These are phyloP conservation scores for Saturnispora halmiae DNA, from an alignment of 805 yeast species.

Conservation along the genomic window DNA sequence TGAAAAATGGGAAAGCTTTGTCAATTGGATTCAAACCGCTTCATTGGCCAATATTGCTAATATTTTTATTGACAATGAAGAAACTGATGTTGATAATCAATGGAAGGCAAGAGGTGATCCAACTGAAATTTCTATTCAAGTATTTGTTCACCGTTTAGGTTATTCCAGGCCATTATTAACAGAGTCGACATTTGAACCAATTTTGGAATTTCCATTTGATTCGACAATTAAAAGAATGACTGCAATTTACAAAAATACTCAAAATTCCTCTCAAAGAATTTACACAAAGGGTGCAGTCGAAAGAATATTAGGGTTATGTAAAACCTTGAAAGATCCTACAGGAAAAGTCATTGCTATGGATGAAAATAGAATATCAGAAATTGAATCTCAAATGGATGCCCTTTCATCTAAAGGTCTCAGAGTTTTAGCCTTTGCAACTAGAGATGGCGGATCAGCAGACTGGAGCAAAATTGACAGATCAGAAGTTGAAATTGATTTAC, in stretches of 20 bases:
- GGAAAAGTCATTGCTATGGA: slow-evolving; percentile 31
- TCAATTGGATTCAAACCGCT: slow-evolving; percentile 53
- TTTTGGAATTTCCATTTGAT: slow-evolving; percentile 67
- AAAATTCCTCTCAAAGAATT: slow-evolving; percentile 21
- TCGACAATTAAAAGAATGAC: slow-evolving; percentile 69
- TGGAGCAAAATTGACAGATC: slow-evolving; percentile 32
- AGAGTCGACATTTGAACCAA: slow-evolving; percentile 35
- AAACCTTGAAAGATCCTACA: slow-evolving; percentile 38
- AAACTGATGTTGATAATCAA: slow-evolving; percentile 27
- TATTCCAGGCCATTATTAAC: slow-evolving; percentile 38
- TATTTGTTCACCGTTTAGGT: slow-evolving; percentile 54
- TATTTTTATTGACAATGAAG: slow-evolving; percentile 40
- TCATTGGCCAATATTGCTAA: slow-evolving; percentile 75
- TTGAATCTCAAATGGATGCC: slow-evolving; percentile 49
- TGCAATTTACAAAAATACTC: slow-evolving; percentile 38
- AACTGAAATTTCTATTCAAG: slow-evolving; percentile 82
- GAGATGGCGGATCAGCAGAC: slow-evolving; percentile 22
- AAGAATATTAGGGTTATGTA: slow-evolving; percentile 50
- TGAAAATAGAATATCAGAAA: slow-evolving; percentile 30
- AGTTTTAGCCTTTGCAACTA: slow-evolving; percentile 62
- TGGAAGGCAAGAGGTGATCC: slow-evolving; percentile 89
- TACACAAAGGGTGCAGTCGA: slow-evolving; percentile 75
- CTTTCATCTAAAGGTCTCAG: slow-evolving; percentile 60
- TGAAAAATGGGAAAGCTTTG: slow-evolving; percentile 24
- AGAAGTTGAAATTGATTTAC: slow-evolving; percentile 42